Percentiles rank a stretch among this genome's conserved stretches.
These are phyloP conservation scores for Monascus purpureus DNA, from an alignment of 495 filamentous ascomycete species.

Conservation along the genomic window DNA sequence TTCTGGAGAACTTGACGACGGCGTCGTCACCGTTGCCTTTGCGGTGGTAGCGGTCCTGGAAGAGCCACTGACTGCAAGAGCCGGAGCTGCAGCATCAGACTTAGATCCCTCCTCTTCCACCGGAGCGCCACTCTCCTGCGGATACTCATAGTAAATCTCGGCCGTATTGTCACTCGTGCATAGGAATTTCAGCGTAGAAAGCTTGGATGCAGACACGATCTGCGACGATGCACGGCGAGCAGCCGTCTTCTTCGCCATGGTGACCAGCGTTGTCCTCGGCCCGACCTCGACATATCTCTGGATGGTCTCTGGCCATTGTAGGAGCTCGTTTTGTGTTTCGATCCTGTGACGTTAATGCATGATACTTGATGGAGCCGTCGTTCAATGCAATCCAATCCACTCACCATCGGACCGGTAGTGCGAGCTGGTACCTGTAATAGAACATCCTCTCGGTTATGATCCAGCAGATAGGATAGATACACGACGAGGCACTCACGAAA, in stretches of 20 bases:
- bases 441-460: not conserved
- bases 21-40: not conserved
- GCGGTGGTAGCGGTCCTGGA: not conserved
- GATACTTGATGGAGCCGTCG: not conserved
- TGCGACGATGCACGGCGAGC: not conserved
- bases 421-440: constrained; percentile 5
- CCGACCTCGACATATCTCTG: constrained; percentile 6
- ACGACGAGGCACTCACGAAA: not conserved
- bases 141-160: not conserved
- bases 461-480: not conserved
- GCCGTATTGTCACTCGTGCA: not conserved
- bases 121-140: no score
- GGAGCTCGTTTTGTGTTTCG: constrained; percentile 5
- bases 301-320: constrained; percentile 2
- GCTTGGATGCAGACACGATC: not conserved
- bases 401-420: constrained; percentile 4
- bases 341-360: constrained; percentile 1
- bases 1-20: not conserved
- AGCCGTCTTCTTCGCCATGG: constrained; percentile 4
- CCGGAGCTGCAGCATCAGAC: no score
- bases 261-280: constrained; percentile 2
- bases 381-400: not conserved
- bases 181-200: not conserved
- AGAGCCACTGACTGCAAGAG: no score
- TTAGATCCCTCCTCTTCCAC: no score